These are phyloP conservation scores for Pseudonitzschia delicatissima DNA, from an alignment of 108 stramenopile species.

Conservation along the genomic window DNA sequence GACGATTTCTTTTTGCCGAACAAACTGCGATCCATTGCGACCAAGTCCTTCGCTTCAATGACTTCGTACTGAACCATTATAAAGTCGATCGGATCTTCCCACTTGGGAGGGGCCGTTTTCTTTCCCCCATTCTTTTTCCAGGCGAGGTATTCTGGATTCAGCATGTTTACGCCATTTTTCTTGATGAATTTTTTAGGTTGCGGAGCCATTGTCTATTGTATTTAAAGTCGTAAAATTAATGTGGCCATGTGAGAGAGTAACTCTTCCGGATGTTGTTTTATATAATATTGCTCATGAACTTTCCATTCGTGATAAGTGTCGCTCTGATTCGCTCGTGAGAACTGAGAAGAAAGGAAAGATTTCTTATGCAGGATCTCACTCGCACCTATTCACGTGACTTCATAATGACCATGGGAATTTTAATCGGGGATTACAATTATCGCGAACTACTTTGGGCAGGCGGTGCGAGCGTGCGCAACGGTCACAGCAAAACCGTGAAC, in stretches of 20 bases:
- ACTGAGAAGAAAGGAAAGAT: neutral
- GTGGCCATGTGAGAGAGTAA: too few species aligned
- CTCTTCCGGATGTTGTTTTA: too few species aligned
- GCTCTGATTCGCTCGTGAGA: neutral
- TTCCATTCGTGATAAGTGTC: too few species aligned
- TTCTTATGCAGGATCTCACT: neutral
- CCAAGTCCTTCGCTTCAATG: constrained; percentile 21
- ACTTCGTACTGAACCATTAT: neutral
- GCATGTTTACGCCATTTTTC: constrained; percentile 1
- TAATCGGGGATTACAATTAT: too few species aligned
- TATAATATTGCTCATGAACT: too few species aligned
- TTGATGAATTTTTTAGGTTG: neutral
- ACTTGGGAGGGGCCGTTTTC: neutral
- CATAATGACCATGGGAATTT: too few species aligned
- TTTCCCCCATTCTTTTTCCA: constrained; percentile 13
- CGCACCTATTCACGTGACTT: too few species aligned
- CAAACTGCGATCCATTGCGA: constrained; percentile 38
- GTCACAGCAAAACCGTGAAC: too few species aligned
- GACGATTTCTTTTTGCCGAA: constrained; percentile 42
- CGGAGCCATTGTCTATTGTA: neutral
- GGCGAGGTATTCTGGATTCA: constrained; percentile 8
- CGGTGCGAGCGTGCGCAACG: too few species aligned
- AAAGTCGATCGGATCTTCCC: neutral
- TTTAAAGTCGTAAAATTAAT: too few species aligned
- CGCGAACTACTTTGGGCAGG: too few species aligned